Evolutionary conservation across 306 rosid species (phyloP), one percentile per base, ranked within the genome.

Genomic region (Prunus mume): DNA sequence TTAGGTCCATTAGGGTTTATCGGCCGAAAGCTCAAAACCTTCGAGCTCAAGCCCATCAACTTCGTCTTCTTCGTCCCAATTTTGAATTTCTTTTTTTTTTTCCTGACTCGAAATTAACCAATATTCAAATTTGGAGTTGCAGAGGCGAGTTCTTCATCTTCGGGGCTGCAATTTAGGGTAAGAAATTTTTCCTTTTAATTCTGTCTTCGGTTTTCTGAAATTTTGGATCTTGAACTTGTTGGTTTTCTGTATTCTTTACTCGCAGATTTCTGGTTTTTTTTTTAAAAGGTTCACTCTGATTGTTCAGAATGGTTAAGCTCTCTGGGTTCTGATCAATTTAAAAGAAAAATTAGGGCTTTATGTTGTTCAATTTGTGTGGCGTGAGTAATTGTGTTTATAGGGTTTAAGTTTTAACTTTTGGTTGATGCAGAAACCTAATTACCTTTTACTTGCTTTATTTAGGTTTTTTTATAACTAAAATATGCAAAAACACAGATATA

Each of bases 1-100:
- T 74, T 20, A 50, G 84, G 86, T 85, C 88, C 88, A 82, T 82
- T 82, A 85, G 88, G 86, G 86, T 79, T 82, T 81, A 60, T 71
- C 78, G 73, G 74, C 68, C 75, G 66, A 81, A 79, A 79, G 78
- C 73, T 78, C 77, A 22, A 57, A 78, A 71, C 78, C 75, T 75
- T 62, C 32, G 9, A 55, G 12, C 74, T 47, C 82, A 78, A 85
- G 88, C 88, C 88, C 88, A 79, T 79, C 76, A 78, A 79, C 88
- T 63, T 76, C 82, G 76, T 72, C 84, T 62, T 73, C 86, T n/a
- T 61, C 80, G 80, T 72, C 76, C 41, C 54, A n/a, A 14, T 58
- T 74, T 68, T 73, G 60, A 66, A 28, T 46, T 66, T 68, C 28
- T 47, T 24, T 13, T 1, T 25, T 30, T 30, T 56, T 73, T 64